phyloP scores from a whole-genome alignment of 1,284 basidiomycete species.

The Boletus smithii region DNA sequence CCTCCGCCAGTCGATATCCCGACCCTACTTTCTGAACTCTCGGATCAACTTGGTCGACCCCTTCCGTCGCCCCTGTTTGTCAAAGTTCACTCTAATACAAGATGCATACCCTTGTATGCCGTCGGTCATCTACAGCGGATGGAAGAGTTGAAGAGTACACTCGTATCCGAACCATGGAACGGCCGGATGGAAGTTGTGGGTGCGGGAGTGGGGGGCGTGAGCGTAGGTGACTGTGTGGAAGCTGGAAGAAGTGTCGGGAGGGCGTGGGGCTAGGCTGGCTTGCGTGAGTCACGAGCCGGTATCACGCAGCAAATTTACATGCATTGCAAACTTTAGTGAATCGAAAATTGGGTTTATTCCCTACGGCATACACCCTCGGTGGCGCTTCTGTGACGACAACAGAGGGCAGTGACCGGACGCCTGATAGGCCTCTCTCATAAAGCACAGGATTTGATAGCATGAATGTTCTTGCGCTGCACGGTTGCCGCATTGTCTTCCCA shows the following conservation, averaged over 20 bases:
- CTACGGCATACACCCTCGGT: conserved; percentile 7
- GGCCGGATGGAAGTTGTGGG: conserved; percentile 75
- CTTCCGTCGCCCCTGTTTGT: conserved; percentile 61
- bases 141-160: conserved; percentile 50
- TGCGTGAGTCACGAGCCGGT: conserved; percentile 21
- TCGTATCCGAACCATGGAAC: conserved; percentile 48
- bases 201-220: conserved; percentile 86
- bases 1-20: no score
- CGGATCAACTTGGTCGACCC: conserved; percentile 46
- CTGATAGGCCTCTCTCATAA: conserved; percentile 6
- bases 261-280: conserved; percentile 33
- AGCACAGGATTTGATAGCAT: conserved; percentile 19
- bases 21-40: conserved; percentile 38
- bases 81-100: conserved; percentile 53
- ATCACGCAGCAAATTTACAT: conserved; percentile 16
- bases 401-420: conserved; percentile 7
- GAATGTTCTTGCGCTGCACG: conserved; percentile 17
- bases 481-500: conserved; percentile 28
- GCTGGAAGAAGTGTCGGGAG: conserved; percentile 59
- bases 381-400: conserved; percentile 14
- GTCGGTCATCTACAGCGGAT: conserved; percentile 76
- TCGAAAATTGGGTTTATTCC: conserved; percentile 3
- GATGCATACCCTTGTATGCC: conserved; percentile 82
- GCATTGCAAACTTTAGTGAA: conserved; percentile 12
- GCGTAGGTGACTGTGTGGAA: conserved; percentile 86